phyloP scores from a whole-genome alignment of 75 land plant species.

The Picea sitchensis region DNA sequence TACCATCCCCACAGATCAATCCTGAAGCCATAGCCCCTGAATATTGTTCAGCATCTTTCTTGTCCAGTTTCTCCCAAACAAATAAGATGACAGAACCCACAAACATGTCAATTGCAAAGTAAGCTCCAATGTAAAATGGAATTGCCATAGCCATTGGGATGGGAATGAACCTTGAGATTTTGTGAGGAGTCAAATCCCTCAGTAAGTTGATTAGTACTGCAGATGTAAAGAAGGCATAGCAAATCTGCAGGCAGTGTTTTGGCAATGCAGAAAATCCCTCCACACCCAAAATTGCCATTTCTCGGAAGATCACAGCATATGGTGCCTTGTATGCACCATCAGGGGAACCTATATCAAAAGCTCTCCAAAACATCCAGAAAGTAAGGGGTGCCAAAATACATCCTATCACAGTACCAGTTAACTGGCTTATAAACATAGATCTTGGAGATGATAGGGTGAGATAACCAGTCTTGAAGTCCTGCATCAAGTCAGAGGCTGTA shows the following conservation, averaged over 20 bases:
- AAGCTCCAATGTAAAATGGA: conserved; percentile 80
- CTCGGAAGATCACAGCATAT: conserved; percentile 48
- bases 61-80: conserved; percentile 51
- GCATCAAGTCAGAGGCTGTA: conserved; percentile 84
- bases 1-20: conserved; percentile 77
- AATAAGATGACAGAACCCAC: conserved; percentile 64
- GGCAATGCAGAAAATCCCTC: conserved; percentile 69
- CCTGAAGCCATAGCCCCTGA: conserved; percentile 80
- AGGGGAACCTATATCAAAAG: conserved; percentile 58
- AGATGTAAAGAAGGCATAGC: conserved; percentile 29
- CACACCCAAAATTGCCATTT: conserved; percentile 67
- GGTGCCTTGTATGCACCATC: conserved; percentile 74
- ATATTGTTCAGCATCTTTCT: conserved; percentile 38
- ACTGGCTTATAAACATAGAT: conserved; percentile 74
- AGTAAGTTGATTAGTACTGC: conserved; percentile 47
- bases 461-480: conserved; percentile 74
- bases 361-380: conserved; percentile 75
- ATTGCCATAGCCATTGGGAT: conserved; percentile 88
- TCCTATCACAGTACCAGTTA: conserved; percentile 61
- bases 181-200: conserved; percentile 29
- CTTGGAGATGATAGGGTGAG: conserved; percentile 65
- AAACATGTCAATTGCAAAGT: conserved; percentile 76
- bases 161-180: conserved; percentile 44
- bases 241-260: conserved; percentile 51
- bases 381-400: conserved; percentile 50